Conservation (phyloP, 495 filamentous ascomycete species). For the Mycothermus thermophilus region DNA sequence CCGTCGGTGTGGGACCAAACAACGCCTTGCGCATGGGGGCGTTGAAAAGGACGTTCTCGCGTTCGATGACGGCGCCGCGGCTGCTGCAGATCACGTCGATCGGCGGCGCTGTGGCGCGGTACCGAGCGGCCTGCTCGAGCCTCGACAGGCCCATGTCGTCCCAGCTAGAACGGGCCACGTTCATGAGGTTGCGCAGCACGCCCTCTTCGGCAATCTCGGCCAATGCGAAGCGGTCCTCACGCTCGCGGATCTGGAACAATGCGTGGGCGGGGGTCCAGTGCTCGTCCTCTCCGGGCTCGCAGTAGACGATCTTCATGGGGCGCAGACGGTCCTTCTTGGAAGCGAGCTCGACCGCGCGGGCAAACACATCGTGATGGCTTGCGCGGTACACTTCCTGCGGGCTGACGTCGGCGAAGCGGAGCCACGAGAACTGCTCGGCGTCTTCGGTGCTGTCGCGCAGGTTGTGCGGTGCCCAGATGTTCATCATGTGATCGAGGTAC, state of each 20-base stretch:
- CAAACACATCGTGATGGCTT: conserved; percentile 38
- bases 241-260: conserved; percentile 64
- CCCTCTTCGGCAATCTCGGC: conserved; percentile 62
- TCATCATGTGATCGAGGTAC: conserved; percentile 65
- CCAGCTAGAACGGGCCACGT: conserved; percentile 55
- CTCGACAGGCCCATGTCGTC: conserved; percentile 52
- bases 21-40: conserved; percentile 56
- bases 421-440: conserved; percentile 68
- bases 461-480: conserved; percentile 76
- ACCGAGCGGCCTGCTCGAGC: conserved; percentile 67
- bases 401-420: conserved; percentile 73
- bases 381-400: conserved; percentile 54
- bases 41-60: conserved; percentile 68
- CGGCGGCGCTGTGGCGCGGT: conserved; percentile 72
- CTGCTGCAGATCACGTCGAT: conserved; percentile 65
- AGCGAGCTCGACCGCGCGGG: conserved; percentile 46
- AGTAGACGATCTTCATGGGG: conserved; percentile 29
- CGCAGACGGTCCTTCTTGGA: conserved; percentile 39
- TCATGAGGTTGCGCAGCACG: conserved; percentile 60
- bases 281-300: conserved; percentile 38
- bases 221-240: conserved; percentile 51
- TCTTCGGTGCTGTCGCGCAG: conserved; percentile 44
- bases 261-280: conserved; percentile 55
- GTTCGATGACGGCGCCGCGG: conserved; percentile 50
- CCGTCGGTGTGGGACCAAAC: conserved; percentile 47